Base-by-base conservation (phyloP, 441 rosid genomes). In the Erysimum cheiri region DNA sequence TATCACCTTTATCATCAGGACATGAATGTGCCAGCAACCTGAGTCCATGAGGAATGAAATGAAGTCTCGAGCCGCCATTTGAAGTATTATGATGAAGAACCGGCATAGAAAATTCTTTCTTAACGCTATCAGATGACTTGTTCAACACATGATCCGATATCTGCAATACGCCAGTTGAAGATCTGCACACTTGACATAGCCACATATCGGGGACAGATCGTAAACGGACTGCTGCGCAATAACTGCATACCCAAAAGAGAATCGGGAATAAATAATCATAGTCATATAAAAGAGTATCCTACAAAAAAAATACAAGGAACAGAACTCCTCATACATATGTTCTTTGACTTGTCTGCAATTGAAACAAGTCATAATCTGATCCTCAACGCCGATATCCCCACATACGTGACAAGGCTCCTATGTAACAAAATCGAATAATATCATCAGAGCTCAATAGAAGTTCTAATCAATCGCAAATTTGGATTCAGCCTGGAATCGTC, bases 111-210 rank as follows among this genome's bases (percentile, higher is more conserved):
- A 0, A 6, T 0, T 52, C 36, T 26, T 65, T 17, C 6, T n/a
- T n/a, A 41, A 2, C 46, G 46, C 14, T 41, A 41, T 14, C 3
- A n/a, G 17, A 13, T 41, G 17, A 41, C 8, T 14, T 28, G 40
- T 35, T 19, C 39, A 19, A 19, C 22, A 29, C 63, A 48, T 1
- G 15, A 28, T 19, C 43, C 4, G 47, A 1, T 32, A 24, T 35
- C 2, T 52, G 73, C 19, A 60, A 33, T 1, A 60, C 24, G 14
- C 73, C 22, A 54, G 33, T 6, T 37, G 74, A 40, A 14, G 56
- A 49, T 37, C 57, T 31, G 41, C 91, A 85, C 44, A 12, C 70
- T 71, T 85, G 77, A 76, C 89, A 83, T 55, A 57, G n/a, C 91
- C 91, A 86, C 48, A 28, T 41, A n/a, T 75, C 50, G 1, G 73